phyloP scores from a whole-genome alignment of 2,329 filamentous ascomycete genomes.

The Botryotinia globosa region DNA sequence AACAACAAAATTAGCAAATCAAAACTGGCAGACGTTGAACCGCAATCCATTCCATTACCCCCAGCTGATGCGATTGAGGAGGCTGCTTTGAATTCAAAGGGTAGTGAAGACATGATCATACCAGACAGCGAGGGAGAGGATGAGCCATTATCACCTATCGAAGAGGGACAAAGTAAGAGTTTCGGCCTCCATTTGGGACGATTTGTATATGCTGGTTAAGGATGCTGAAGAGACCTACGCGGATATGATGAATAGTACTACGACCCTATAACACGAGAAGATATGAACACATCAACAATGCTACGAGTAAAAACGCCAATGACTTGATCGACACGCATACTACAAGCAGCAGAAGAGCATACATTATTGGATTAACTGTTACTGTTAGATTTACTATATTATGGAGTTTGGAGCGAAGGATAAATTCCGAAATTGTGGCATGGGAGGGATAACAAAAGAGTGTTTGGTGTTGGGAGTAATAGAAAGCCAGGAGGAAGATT shows the following conservation, averaged over 20 bases:
- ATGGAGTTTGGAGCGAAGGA: constrained; percentile 2
- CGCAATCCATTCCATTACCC: constrained; percentile 41
- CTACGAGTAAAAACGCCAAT: neutral
- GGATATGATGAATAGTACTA: neutral
- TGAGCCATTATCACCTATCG: constrained; percentile 30
- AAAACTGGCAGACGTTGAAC: constrained; percentile 28
- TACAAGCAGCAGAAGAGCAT: neutral
- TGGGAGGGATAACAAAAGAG: neutral
- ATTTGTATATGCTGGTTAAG: constrained; percentile 25
- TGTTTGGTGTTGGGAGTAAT: constrained; percentile 11
- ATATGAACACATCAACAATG: neutral
- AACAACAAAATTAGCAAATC: constrained; percentile 20
- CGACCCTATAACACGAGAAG: neutral
- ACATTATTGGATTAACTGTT: constrained; percentile 1
- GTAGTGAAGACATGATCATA: constrained; percentile 52
- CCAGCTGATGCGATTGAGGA: constrained; percentile 30
- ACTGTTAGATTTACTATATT: neutral
- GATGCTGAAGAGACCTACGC: neutral
- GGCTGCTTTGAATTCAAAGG: constrained; percentile 35
- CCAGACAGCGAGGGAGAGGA: constrained; percentile 47
- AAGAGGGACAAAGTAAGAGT: neutral
- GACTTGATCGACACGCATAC: neutral
- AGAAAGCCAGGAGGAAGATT: neutral
- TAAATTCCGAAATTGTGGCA: neutral
- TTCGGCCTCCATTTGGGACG: constrained; percentile 20